Percentiles rank a stretch among this genome's conserved stretches.
Conservation (phyloP, 345 rosid genomes). For the Raphanus sativus region DNA sequence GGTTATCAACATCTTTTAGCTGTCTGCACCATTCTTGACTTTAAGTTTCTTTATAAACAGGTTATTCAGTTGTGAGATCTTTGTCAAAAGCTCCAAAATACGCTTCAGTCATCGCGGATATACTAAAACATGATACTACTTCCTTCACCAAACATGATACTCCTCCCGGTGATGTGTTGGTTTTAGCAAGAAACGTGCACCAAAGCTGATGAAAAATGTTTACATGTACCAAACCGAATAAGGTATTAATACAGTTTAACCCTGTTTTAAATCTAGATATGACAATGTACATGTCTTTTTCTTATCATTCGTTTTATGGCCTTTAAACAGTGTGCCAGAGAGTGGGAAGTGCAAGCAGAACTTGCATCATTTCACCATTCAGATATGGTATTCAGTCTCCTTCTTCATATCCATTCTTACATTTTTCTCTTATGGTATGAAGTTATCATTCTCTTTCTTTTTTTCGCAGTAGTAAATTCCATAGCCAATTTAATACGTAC, state of each 20-base stretch:
- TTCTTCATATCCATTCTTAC: not conserved
- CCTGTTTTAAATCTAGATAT: not conserved
- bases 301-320: not conserved
- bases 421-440: not conserved
- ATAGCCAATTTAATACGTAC: not conserved
- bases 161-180: not conserved
- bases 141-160: too few species aligned
- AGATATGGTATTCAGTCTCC: not conserved
- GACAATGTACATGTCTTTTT: not conserved
- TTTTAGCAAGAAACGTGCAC: not conserved
- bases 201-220: not conserved
- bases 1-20: not conserved
- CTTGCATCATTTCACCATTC: not conserved
- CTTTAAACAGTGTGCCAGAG: not conserved
- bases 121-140: slow-evolving; percentile 45
- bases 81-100: slow-evolving; percentile 91
- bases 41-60: slow-evolving; percentile 45
- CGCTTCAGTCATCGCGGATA: slow-evolving; percentile 74
- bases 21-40: slow-evolving; percentile 3
- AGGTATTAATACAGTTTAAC: not conserved
- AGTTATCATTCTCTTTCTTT: not conserved
- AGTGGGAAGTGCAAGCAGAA: not conserved
- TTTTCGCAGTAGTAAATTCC: not conserved
- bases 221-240: not conserved
- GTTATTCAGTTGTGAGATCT: slow-evolving; percentile 92